Base-by-base conservation (phyloP, 2,329 filamentous ascomycete species). In the Aspergillus neotritici region DNA sequence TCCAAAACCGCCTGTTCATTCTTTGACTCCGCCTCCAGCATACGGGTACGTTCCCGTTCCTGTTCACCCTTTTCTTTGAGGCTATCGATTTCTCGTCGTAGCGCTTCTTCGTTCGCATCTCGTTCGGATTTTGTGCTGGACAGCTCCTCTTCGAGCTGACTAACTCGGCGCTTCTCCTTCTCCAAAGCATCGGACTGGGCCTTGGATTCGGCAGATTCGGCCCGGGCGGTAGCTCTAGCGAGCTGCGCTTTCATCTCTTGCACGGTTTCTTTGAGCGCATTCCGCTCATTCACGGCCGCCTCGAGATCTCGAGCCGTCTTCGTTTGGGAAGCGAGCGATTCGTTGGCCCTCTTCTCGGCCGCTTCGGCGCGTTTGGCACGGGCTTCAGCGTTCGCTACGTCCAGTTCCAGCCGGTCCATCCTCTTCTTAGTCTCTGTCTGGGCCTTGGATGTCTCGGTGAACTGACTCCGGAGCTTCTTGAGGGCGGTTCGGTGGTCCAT, bases 401-500 rank as follows among this genome's bases (percentile, higher is more conserved):
- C 74, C 50, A 79, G 81, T 46, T 86, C 80, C 47, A 79, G 75
- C 44, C 74, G 76, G 34, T 75, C 62, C 66, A 79, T 52, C 80
- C 73, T 50, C 82, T 80, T 41, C 70, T 76, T 55, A 15, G 72
- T 57, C 2, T 75, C 72, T 1, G 64, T 60, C 30, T 74, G 70
- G 4, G 68, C 62, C 54, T 77, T 80, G 21, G 72, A 73, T 36
- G 71, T 73, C 37, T 80, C 77, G 9, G 63, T 52, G 11, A 71
- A 58, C 52, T 78, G 76, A 37, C 70, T 62, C 11, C 78, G 73
- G 46, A 97, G 68, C 58, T 87, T 90, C 65, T 93, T 94, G 56
- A 97, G 86, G 4, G 84, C 83, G 5, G 80, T 80, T 48, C 91
- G 76, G 51, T 94, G 83, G 58, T 89, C 88, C 65, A 96, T 79